These are phyloP conservation scores for Diaporthe sp. DNA, from an alignment of 2,329 filamentous ascomycete species.

Conservation along the genomic window DNA sequence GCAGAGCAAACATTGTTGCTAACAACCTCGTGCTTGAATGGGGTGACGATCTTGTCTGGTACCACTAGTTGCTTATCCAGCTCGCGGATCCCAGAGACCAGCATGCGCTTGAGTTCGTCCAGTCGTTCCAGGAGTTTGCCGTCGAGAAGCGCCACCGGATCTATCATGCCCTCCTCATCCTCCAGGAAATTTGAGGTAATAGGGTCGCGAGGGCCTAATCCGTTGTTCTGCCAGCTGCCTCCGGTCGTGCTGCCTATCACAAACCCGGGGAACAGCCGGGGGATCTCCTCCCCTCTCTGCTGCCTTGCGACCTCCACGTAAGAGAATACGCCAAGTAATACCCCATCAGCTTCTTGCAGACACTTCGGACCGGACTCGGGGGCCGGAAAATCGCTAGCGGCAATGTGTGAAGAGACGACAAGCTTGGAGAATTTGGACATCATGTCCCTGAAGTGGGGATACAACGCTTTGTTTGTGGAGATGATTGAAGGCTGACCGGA, in stretches of 20 bases:
- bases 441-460: constrained; percentile 98
- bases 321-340: constrained; percentile 91
- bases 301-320: constrained; percentile 96
- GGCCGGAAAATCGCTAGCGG: constrained; percentile 94
- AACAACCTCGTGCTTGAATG: constrained; percentile 80
- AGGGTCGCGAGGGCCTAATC: constrained; percentile 72
- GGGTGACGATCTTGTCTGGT: constrained; percentile 84
- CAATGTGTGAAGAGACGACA: constrained; percentile 97
- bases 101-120: constrained; percentile 85
- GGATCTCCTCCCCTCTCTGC: constrained; percentile 92
- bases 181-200: constrained; percentile 87
- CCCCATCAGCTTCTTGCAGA: constrained; percentile 95
- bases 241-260: constrained; percentile 85
- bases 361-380: constrained; percentile 96
- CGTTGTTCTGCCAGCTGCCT: constrained; percentile 87
- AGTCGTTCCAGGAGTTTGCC: constrained; percentile 81
- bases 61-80: constrained; percentile 85
- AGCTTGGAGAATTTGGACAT: constrained; percentile 99
- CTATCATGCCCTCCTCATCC: constrained; percentile 77
- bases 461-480: constrained; percentile 95
- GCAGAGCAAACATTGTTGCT: constrained; percentile 85
- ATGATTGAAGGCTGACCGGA: constrained; percentile 99
- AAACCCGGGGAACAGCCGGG: constrained; percentile 92
- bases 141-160: constrained; percentile 81
- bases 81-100: constrained; percentile 86